Evolutionary conservation across 306 rosid species (phyloP), one percentile per base, ranked within the genome.

Genomic region (peach (Prunus persica)): DNA sequence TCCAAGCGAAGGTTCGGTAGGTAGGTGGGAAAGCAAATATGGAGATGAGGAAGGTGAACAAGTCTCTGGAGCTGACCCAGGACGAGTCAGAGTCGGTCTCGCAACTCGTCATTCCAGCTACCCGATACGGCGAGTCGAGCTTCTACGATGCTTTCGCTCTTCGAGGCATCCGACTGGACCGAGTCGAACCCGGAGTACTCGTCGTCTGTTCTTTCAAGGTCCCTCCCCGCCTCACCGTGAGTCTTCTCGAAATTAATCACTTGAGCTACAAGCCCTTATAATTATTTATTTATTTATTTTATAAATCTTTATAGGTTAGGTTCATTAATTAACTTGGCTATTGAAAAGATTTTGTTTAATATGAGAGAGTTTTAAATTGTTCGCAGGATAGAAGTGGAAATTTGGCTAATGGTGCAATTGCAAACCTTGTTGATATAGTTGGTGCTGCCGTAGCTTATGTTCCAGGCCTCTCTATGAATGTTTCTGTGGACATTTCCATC

Each of bases 401-500:
- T 63, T 79, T 94, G 79, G 86, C 85, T 47, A 66, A 41, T 2
- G 97, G 97, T 8, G 90, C 97, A 67, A 88, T 92, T 65, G 96
- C 89, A 54, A 92, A 78, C 77, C 83, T 94, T 55, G 92, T 94
- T 22, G 97, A 94, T 79, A 90, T 86, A 71, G 86, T 86, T 10
- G 95, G 97, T 27, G 85, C 82, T 66, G 83, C 90, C n/a, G 34
- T 89, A 43, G 56, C 78, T 67, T 79, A 81, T 66, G 80, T 52
- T 46, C 93, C 87, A 74, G 86, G 91, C 65, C 89, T 80, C 15
- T 93, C 96, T 3, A 78, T 84, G 87, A 85, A 82, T 83, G 92
- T 94, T 80, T 92, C 97, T 3, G 91, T 92, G 60, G 97, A 92
- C 74, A 92, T 94, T 89, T 90, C 97, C 50, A 88, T 94, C 82